phyloP scores from a whole-genome alignment of 331 rosid species.

The Rosa hybrid region DNA sequence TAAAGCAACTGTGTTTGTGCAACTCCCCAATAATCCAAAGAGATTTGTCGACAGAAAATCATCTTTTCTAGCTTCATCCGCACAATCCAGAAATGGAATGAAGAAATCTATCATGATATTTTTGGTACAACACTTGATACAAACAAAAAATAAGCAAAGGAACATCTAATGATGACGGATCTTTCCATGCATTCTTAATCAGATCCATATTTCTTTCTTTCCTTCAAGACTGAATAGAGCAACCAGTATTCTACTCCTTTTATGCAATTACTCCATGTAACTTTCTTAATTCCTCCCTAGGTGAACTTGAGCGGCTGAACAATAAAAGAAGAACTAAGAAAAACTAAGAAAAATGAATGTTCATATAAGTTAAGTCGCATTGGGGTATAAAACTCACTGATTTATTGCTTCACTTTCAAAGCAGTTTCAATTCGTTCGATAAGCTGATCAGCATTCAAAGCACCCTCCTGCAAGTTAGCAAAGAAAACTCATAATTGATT shows the following conservation, averaged over 20 bases:
- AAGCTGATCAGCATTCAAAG: conserved; percentile 69
- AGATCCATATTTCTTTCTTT: conserved; percentile 5
- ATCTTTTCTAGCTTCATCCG: not conserved
- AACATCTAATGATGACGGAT: not conserved
- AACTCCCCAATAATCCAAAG: not conserved
- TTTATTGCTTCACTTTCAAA: conserved; percentile 63
- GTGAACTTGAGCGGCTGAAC: conserved; percentile 8
- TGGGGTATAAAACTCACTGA: conserved; percentile 9
- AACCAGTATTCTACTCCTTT: not conserved
- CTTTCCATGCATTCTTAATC: conserved; percentile 11
- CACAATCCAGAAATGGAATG: not conserved
- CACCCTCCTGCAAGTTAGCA: conserved; percentile 77
- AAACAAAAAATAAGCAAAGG: conserved; percentile 3
- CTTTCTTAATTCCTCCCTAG: not conserved
- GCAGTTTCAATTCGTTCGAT: conserved; percentile 67
- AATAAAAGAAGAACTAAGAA: not conserved
- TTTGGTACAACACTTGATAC: conserved; percentile 4
- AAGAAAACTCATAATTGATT: not conserved
- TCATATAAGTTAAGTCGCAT: not conserved
- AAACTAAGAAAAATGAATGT: not conserved
- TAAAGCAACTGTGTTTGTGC: not conserved
- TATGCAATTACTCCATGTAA: not conserved
- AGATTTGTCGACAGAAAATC: not conserved
- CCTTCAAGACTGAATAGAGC: not conserved
- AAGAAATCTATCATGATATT: not conserved